Evolutionary conservation across 2,329 filamentous ascomycete species (phyloP), one percentile per base, ranked within the genome.

Genomic region (Pseudogymnoascus sp.): DNA sequence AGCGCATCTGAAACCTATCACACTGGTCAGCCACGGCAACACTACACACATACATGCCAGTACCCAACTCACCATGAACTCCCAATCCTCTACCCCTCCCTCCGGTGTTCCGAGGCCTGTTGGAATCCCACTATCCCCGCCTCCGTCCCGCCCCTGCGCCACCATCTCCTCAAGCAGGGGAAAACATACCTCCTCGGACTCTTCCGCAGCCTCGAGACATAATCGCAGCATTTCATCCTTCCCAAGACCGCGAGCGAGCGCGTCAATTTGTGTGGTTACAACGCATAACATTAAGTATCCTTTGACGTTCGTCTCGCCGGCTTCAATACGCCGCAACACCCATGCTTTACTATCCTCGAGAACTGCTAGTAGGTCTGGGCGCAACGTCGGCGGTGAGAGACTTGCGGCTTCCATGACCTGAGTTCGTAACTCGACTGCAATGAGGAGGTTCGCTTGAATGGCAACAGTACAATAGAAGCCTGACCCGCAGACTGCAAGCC

Each of bases 261-360:
- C 77, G 3, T 79, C 72, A 0, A 84, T 72, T 45, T 83, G 76
- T 0, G 76, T 74, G 12, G 73, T 60, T 25, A 80, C 74, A 28
- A 76, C 71, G 14, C 67, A 66, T n/a, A 67, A 69, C n/a, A 72
- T 62, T 25, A 73, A 35, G 45, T 75, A 73, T 4, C 74, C 74
- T 63, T 80, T 80, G 35, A 75, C 67, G 38, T 79, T 79, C 2
- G 77, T 78, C 69, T 80, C 77, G 1, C 78, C 78, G 0, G 76
- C 72, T 21, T 69, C 70, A n/a, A 79, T 67, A 11, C 75, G 71
- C 12, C 68, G 66, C 35, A 75, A 65, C 1, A 65, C 67, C 76
- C 76, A 78, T 3, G 61, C 64, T 5, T 69, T 76, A 0, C 75
- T 71, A 9, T 82, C 77, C 0, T 77, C 69, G 4, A 84, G 23